phyloP scores from a whole-genome alignment of 2,329 filamentous ascomycete genomes.

The Diaporthe destruens region DNA sequence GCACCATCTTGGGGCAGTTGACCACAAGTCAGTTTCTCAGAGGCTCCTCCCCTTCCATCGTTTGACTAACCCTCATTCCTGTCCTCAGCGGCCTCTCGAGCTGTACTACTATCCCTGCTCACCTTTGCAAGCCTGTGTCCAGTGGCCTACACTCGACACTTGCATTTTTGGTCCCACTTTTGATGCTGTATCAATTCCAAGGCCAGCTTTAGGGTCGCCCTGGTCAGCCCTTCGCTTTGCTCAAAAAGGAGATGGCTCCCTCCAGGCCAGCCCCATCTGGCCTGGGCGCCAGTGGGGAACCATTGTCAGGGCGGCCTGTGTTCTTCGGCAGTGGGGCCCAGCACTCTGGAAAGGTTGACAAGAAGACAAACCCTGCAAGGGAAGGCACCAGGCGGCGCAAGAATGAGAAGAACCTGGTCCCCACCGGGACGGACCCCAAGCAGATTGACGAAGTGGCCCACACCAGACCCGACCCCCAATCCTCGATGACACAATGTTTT shows the following conservation, averaged over 20 bases:
- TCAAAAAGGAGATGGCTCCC: not conserved
- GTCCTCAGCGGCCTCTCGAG: not conserved
- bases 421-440: not conserved
- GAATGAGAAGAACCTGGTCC: not conserved
- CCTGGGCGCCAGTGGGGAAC: too few relatives aligned
- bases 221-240: too few relatives aligned
- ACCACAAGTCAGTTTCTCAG: not conserved
- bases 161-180: too few relatives aligned
- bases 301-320: not conserved
- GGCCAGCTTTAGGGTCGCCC: not conserved
- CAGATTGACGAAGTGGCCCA: not conserved
- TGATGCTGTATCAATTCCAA: not conserved
- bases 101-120: not conserved
- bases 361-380: not conserved
- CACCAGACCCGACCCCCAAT: not conserved
- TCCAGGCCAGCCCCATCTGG: not conserved
- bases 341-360: conserved; percentile 4
- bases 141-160: not conserved
- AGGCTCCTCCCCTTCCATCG: not conserved
- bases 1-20: not conserved
- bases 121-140: not conserved
- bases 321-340: not conserved
- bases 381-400: not conserved
- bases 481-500: not conserved
- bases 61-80: not conserved